Conservation (phyloP, 805 yeast species). For the Candida ascalaphidarum region DNA sequence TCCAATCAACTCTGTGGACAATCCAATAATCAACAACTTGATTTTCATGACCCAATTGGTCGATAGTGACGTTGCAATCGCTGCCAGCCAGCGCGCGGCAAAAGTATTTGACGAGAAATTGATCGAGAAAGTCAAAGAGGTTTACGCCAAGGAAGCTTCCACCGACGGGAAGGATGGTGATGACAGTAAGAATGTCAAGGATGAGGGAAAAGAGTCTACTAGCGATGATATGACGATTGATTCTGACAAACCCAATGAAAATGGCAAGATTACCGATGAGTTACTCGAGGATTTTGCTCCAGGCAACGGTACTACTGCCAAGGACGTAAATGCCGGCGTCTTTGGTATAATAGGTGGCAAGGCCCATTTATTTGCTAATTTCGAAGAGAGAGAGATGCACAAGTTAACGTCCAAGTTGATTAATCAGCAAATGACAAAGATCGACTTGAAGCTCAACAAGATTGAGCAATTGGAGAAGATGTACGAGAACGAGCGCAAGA, state of each 20-base stretch:
- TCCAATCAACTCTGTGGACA: conserved; percentile 79
- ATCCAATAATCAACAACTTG: conserved; percentile 90
- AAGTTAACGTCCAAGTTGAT: conserved; percentile 48
- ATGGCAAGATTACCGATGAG: background rate
- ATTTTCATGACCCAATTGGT: conserved; percentile 80
- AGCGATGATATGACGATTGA: conserved; percentile 3
- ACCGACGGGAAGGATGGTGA: conserved; percentile 1
- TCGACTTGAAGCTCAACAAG: conserved; percentile 55
- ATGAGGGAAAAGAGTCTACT: conserved; percentile 1
- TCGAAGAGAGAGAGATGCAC: conserved; percentile 73
- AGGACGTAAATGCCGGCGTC: conserved; percentile 61
- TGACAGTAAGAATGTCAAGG: conserved; percentile 2
- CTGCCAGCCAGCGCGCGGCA: conserved; percentile 64
- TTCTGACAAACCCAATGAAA: background rate
- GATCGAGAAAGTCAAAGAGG: conserved; percentile 26
- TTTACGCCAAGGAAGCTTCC: conserved; percentile 10
- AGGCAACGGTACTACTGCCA: conserved; percentile 18
- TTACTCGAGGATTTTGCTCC: background rate
- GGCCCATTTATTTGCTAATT: conserved; percentile 69
- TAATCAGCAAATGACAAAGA: conserved; percentile 53
- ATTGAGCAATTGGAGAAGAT: conserved; percentile 56
- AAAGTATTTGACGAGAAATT: conserved; percentile 38
- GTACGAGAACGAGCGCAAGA: conserved; percentile 55
- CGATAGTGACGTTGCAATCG: conserved; percentile 77
- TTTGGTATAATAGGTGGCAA: conserved; percentile 73